These are phyloP conservation scores for Coleophoma crateriformis DNA, from an alignment of 2,329 filamentous ascomycete species.

Conservation along the genomic window DNA sequence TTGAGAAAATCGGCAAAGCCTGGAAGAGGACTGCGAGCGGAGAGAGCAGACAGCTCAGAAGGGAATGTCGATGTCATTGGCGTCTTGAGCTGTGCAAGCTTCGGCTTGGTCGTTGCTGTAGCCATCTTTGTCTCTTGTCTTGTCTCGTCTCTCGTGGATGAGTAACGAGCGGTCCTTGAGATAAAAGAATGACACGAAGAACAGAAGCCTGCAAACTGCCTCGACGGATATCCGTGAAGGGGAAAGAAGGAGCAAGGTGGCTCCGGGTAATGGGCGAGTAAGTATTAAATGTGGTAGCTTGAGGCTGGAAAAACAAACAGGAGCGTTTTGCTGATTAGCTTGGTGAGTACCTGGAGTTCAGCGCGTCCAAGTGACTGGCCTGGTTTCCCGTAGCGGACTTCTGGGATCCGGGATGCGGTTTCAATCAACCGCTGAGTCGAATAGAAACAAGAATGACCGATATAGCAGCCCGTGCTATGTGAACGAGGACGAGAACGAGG, in stretches of 20 bases:
- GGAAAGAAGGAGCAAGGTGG: conserved; percentile 8
- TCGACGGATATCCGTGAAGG: conserved; percentile 21
- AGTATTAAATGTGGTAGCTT: conserved; percentile 22
- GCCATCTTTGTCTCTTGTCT: conserved; percentile 14
- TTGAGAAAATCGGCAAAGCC: conserved; percentile 60
- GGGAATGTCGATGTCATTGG: conserved; percentile 58
- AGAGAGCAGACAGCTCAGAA: conserved; percentile 50
- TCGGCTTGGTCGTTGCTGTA: conserved; percentile 36
- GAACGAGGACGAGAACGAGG: conserved; percentile 12
- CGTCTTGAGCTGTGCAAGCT: conserved; percentile 56
- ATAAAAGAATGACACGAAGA: conserved; percentile 21
- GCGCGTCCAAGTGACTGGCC: conserved; percentile 15
- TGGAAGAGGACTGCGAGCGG: conserved; percentile 65
- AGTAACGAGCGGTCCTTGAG: conserved; percentile 16
- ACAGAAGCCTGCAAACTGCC: conserved; percentile 18
- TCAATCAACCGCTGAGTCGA: not conserved
- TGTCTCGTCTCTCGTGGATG: conserved; percentile 8
- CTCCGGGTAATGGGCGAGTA: conserved; percentile 8
- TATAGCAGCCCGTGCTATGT: conserved; percentile 24
- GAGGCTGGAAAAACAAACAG: conserved; percentile 2
- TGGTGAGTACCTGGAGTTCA: conserved; percentile 9
- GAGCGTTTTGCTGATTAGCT: conserved; percentile 8
- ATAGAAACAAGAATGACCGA: conserved; percentile 4
- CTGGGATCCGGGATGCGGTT: not conserved
- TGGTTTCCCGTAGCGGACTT: not conserved